Base-by-base conservation (phyloP, 2,329 filamentous ascomycete species). In the Herpotrichia juniperi region DNA sequence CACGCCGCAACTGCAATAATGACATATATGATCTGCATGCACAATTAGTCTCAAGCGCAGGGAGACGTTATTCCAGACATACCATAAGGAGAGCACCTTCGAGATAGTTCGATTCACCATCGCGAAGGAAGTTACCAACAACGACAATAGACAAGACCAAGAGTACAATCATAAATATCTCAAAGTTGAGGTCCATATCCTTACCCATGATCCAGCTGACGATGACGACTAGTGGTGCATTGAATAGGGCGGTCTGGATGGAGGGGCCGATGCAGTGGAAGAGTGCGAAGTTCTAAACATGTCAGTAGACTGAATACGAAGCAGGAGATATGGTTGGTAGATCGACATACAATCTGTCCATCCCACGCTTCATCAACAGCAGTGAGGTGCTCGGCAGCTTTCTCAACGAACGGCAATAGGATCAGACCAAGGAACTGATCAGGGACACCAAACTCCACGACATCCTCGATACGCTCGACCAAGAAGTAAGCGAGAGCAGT, bases 21-120 rank as follows among this genome's bases (percentile, higher is more conserved):
- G 14, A 86, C 65, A 62, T 88, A 87, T 12, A 87, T 81, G 31
- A 89, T 83, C 37, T 71, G 31, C 4, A 22, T n/a, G 2, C 2
- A 12, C 37, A 39, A 37, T 50, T 34, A 53, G 39, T 12, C 46
- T 32, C 22, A 32, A 30, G 39, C 17, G 16, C 37, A 43, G 7
- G 8, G 9, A 39, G 10, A 39, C 4, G 10, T 16, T 39, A 22
- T 11, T 14, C 14, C 21, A 28, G 26, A 61, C 66, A 58, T 57
- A 71, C 67, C 21, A 96, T 84, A 56, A 91, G 89, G 17, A 97
- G 81, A 19, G 86, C 83, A 1, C 93, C 93, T 71, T 97, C 93
- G 2, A 97, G 82, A 66, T 96, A 97, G 64, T 96, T 96, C 53
- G 86, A 91, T 79, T 94, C 93, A 60, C 91, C 87, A 68, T 97